Conservation (phyloP, 139 green algal species). For the Gonium pectorale region DNA sequence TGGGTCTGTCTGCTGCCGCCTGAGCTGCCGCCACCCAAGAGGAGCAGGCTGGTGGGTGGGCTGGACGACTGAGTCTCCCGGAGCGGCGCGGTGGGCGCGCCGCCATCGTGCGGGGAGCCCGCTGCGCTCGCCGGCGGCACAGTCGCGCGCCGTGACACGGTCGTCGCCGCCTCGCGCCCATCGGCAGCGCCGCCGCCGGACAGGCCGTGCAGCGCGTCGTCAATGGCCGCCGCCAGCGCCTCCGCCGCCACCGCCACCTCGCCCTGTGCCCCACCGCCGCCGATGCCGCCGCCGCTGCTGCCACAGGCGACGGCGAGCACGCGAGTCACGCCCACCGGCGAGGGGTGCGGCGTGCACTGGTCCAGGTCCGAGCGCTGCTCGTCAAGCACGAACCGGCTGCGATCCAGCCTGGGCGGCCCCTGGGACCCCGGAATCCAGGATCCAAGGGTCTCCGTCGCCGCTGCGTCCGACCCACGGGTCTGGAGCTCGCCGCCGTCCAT, state of each 20-base stretch:
- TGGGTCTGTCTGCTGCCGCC: background rate
- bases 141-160: background rate
- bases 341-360: no score
- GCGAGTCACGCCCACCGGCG: background rate
- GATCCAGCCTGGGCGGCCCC: background rate
- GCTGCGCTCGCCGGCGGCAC: background rate
- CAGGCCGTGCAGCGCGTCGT: background rate
- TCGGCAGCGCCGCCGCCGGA: background rate
- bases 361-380: no score
- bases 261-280: background rate
- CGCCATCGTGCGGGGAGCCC: background rate
- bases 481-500: background rate
- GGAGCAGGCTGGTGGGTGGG: no score
- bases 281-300: background rate
- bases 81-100: no score
- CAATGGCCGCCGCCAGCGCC: constrained; percentile 22
- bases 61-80: no score
- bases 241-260: constrained; percentile 6
- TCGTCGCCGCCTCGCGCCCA: background rate
- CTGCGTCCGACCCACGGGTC: background rate
- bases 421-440: background rate
- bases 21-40: background rate
- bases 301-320: background rate
- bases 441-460: background rate
- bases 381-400: background rate